phyloP scores from a whole-genome alignment of 2,329 filamentous ascomycete genomes.

The Zasmidium angulare region DNA sequence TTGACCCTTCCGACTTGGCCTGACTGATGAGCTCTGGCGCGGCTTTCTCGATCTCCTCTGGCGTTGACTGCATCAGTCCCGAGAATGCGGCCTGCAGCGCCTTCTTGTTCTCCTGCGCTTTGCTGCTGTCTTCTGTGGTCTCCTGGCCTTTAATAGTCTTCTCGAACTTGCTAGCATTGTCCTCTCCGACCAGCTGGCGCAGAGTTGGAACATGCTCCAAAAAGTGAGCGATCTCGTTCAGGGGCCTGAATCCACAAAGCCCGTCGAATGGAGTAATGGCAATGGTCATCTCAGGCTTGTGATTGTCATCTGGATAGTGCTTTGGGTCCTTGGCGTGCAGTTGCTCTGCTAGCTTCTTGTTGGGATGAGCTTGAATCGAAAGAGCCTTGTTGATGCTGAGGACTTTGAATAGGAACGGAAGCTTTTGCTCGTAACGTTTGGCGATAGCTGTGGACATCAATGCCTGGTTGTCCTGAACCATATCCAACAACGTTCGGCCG shows the following conservation, averaged over 20 bases:
- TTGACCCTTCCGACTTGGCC: constrained; percentile 65
- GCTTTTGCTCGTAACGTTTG: constrained; percentile 73
- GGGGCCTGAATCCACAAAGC: constrained; percentile 88
- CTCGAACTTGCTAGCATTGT: constrained; percentile 48
- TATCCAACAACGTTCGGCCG: constrained; percentile 79
- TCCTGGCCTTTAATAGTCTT: constrained; percentile 53
- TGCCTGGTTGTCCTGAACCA: constrained; percentile 82
- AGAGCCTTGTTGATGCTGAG: constrained; percentile 93
- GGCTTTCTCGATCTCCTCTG: constrained; percentile 63
- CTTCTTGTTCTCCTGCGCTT: constrained; percentile 65
- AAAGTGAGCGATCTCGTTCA: constrained; percentile 84
- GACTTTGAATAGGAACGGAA: constrained; percentile 98
- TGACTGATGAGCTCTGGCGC: constrained; percentile 68
- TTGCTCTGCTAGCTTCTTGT: constrained; percentile 76
- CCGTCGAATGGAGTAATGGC: constrained; percentile 95
- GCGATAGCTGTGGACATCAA: constrained; percentile 74
- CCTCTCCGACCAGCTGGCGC: constrained; percentile 48
- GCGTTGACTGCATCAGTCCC: constrained; percentile 74
- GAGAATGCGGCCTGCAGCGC: constrained; percentile 74
- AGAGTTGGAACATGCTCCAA: constrained; percentile 62
- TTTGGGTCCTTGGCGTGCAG: constrained; percentile 82
- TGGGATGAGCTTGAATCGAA: constrained; percentile 85
- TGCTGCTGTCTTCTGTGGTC: constrained; percentile 46
- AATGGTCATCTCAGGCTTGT: constrained; percentile 99
- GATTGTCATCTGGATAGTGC: constrained; percentile 99